A percentile compares a stretch with the other conserved stretches of the same genome.
Conservation (phyloP, 1,284 basidiomycete species). For the Cutaneotrichosporon dermatis region DNA sequence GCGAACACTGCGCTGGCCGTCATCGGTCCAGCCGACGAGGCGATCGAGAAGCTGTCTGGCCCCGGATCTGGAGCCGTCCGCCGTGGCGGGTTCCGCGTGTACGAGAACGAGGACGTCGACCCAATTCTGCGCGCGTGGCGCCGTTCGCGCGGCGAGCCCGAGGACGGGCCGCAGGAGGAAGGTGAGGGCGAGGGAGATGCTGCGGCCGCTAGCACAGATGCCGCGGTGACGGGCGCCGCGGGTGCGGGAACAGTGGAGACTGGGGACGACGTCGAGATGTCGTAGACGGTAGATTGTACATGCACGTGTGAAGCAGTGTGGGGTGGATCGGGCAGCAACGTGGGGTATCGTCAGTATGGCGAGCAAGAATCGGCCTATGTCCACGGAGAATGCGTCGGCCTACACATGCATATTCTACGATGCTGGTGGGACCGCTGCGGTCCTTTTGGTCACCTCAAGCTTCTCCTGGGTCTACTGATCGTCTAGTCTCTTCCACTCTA, state of each 20-base stretch:
- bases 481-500: neutral
- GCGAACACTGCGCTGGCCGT: conserved; percentile 92
- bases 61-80: conserved; percentile 33
- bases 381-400: no score
- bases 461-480: neutral
- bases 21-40: conserved; percentile 58
- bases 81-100: conserved; percentile 43
- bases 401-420: neutral
- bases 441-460: neutral
- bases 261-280: conserved; percentile 13
- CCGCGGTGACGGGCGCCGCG: neutral
- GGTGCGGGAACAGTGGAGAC: neutral
- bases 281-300: conserved; percentile 9
- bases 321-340: neutral
- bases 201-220: neutral
- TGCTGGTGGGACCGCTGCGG: neutral
- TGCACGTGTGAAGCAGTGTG: neutral
- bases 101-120: conserved; percentile 58
- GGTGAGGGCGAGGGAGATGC: conserved; percentile 11
- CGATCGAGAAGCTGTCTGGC: conserved; percentile 25
- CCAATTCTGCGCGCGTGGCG: conserved; percentile 60
- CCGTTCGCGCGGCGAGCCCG: conserved; percentile 44
- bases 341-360: no score
- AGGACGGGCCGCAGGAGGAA: conserved; percentile 40
- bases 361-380: no score